Percentiles rank a stretch among this genome's conserved stretches.
phyloP scores from a whole-genome alignment of 139 green algal species.

The Pseudopediastrum boryanum region DNA sequence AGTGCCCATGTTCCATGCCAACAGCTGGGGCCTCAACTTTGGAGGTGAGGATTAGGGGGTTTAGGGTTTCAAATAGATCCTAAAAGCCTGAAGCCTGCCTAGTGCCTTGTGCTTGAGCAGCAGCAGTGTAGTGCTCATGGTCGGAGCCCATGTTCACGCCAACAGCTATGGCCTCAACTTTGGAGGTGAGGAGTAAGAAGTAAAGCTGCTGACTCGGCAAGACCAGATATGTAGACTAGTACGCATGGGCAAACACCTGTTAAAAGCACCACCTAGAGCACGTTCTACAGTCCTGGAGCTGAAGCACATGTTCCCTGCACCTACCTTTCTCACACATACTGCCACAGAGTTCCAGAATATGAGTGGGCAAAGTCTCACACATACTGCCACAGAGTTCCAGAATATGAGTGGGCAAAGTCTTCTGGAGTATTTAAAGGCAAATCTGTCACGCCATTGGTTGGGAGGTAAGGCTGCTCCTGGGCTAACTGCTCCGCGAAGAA shows the following conservation, averaged over 20 bases:
- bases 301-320: not conserved
- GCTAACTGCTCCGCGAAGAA: no score
- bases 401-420: no score
- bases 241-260: not conserved
- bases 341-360: not conserved
- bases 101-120: constrained; percentile 58
- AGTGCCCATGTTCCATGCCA: constrained; percentile 86
- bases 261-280: not conserved
- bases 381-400: not conserved
- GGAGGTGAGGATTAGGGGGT: not conserved
- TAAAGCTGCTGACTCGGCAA: not conserved
- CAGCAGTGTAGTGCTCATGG: constrained; percentile 50
- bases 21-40: constrained; percentile 63
- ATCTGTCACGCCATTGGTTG: no score
- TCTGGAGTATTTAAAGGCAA: no score
- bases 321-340: not conserved
- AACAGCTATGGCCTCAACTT: constrained; percentile 66
- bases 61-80: not conserved
- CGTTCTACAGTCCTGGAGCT: not conserved
- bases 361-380: no score
- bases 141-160: constrained; percentile 85
- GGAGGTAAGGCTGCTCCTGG: no score
- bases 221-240: no score
- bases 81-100: not conserved
- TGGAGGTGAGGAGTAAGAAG: not conserved